Base-by-base conservation (phyloP, 2,329 filamentous ascomycete genomes). In the Fusarium sp. region DNA sequence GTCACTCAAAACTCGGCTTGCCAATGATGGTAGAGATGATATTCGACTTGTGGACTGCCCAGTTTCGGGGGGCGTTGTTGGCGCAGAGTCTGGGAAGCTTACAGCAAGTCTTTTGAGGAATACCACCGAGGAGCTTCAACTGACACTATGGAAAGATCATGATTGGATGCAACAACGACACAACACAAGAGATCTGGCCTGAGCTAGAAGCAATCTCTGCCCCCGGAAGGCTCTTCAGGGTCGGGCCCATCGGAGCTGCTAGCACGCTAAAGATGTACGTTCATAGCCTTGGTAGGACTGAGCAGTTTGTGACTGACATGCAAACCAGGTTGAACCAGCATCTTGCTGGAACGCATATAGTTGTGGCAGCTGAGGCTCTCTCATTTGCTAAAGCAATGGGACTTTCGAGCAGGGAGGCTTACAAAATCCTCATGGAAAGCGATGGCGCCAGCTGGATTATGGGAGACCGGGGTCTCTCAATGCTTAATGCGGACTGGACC, bases 381-480 rank as follows among this genome's bases (percentile, higher is more conserved):
- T 30, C 30, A 8, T 81, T 88, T 27, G 86, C 86, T 2, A 83
- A 84, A 12, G 79, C 80, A 28, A 70, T 85, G 9, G 74, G 48
- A 6, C 48, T 52, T 16, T 37, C 37, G 2, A 52, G 30, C 4
- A n/a, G 34, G 18, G 31, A 76, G 60, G 73, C 77, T 1, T 79
- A 77, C 60, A 58, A 76, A 11, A 73, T 76, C 50, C 77, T 79
- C 34, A 67, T 53, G 18, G 75, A 72, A 34, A 74, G 77, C 3
- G 76, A 77, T 2, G 77, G 77, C 7, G 74, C 62, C 36, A 85
- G 84, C 70, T 88, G 85, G 82, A 88, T 89, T 80, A 89, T 88
- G 78, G 84, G 86, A 71, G 86, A 88, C 71, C 79, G 87, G n/a
- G 85, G 83, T 13, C 83, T 84, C 41, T 84, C 85, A 71, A 85